Conservation (phyloP, 78 protist species). For the Dictyostelium brefeldianum region DNA sequence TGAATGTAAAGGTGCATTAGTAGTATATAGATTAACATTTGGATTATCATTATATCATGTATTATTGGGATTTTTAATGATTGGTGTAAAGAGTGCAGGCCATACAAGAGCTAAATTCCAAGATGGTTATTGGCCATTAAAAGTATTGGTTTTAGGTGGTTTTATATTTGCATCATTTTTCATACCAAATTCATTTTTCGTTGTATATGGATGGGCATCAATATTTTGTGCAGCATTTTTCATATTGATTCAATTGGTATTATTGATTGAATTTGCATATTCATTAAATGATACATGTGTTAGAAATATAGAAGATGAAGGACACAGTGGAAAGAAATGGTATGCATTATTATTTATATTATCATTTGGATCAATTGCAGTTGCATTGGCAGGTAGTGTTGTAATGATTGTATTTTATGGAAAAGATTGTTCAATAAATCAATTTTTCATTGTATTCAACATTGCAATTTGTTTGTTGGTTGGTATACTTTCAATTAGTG, state of each 20-base stretch:
- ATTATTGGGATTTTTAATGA: constrained; percentile 51
- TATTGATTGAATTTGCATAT: constrained; percentile 79
- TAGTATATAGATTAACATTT: constrained; percentile 78
- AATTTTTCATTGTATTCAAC: constrained; percentile 82
- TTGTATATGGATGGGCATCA: constrained; percentile 57
- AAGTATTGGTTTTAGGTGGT: constrained; percentile 60
- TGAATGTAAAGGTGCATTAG: constrained; percentile 67
- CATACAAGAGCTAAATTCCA: constrained; percentile 57
- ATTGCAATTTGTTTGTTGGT: constrained; percentile 52
- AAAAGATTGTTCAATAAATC: constrained; percentile 54
- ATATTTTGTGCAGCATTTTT: constrained; percentile 80
- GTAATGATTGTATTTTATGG: constrained; percentile 67
- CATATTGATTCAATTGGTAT: constrained; percentile 67
- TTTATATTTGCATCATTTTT: constrained; percentile 63
- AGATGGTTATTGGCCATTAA: constrained; percentile 83
- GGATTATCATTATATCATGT: constrained; percentile 76
- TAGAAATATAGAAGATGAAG: constrained; percentile 76
- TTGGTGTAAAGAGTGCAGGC: constrained; percentile 58
- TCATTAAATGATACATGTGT: constrained; percentile 63
- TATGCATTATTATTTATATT: constrained; percentile 8
- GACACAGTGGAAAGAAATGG: constrained; percentile 42
- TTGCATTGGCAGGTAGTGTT: constrained; percentile 28
- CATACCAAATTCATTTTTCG: constrained; percentile 77
- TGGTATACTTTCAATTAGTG: constrained; percentile 65
- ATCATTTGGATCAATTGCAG: constrained; percentile 32